Base-by-base conservation (phyloP, 2,329 filamentous ascomycete genomes). In the Drechslerella coelobrocha region DNA sequence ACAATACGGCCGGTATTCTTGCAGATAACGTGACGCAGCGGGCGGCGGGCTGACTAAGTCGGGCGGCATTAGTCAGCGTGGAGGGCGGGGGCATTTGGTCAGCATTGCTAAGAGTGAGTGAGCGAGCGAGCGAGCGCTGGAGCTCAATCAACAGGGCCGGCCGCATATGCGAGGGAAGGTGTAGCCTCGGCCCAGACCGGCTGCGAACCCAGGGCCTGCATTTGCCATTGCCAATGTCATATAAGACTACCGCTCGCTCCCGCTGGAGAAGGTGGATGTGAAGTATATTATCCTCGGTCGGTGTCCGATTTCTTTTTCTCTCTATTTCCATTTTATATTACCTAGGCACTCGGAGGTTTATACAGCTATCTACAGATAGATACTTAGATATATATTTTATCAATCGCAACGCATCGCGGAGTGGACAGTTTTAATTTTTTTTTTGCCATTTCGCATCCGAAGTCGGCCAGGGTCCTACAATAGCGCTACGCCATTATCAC, bases 111-210 rank as follows among this genome's bases (percentile, higher is more conserved):
- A 39, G 34, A 39, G 5, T 5, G 34, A 39, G 7, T 34, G 29
- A 6, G 29, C 7, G 29, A 34, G 29, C 29, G 29, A 34, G 29
- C 34, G 34, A 2, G 34, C 12, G 34, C 17, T n/a, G 34, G 34
- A n/a, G n/a, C n/a, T n/a, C n/a, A n/a, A n/a, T n/a, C n/a, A n/a
- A n/a, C n/a, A n/a, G n/a, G n/a, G n/a, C n/a, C n/a, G n/a, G n/a
- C n/a, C n/a, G n/a, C n/a, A n/a, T n/a, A n/a, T n/a, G n/a, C n/a
- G n/a, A n/a, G n/a, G n/a, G n/a, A n/a, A n/a, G n/a, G n/a, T n/a
- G 41, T 39, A 34, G 51, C 63, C 63, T 68, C 63, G 63, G 63
- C 37, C 55, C 63, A 61, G 63, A 34, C 50, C 55, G 63, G 55
- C 63, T 43, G 37, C 39, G 14, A 21, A n/a, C 37, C 47, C 21